Evolutionary conservation across 441 rosid species (phyloP).

Genomic region (Kokia cookei): DNA sequence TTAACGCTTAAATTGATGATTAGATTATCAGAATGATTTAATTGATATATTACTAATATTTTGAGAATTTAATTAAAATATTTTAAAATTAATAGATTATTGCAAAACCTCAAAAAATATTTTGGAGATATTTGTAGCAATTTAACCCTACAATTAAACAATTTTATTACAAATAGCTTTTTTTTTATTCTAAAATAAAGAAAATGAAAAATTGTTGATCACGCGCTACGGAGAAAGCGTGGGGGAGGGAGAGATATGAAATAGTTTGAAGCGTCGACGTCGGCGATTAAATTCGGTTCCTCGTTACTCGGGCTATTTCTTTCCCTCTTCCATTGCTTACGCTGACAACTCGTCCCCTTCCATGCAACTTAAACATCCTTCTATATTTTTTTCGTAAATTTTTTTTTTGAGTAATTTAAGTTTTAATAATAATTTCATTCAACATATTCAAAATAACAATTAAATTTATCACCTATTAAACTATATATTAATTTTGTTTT

Average conservation of each 20-base stretch:
- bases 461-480: too few relatives aligned
- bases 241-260: background rate
- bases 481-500: too few relatives aligned
- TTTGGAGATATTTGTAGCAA: too few relatives aligned
- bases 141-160: too few relatives aligned
- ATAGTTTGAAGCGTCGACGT: constrained; percentile 10
- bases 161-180: background rate
- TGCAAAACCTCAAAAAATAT: too few relatives aligned
- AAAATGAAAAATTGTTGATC: background rate
- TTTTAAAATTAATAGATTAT: too few relatives aligned
- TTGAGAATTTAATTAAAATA: too few relatives aligned
- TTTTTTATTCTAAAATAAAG: background rate
- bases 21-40: too few relatives aligned
- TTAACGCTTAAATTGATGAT: too few relatives aligned
- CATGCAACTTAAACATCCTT: background rate
- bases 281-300: constrained; percentile 14
- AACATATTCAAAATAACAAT: too few relatives aligned
- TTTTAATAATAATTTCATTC: background rate
- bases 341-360: background rate
- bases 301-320: constrained; percentile 19
- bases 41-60: too few relatives aligned
- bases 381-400: background rate
- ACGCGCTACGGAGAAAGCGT: background rate
- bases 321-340: background rate
- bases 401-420: background rate